phyloP scores from a whole-genome alignment of 108 stramenopile species.

The Fragilariopsis cylindrus region DNA sequence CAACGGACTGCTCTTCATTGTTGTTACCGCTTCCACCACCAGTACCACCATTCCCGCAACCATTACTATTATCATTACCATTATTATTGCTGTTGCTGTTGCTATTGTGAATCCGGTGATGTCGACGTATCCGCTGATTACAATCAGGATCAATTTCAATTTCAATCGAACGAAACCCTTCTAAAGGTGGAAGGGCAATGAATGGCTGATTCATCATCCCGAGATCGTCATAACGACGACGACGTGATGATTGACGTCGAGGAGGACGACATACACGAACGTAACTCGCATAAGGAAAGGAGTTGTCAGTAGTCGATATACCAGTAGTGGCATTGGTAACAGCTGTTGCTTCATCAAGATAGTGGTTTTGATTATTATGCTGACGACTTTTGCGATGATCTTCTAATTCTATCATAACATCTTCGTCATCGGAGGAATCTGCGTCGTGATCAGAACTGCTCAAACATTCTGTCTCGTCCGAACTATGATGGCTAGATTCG shows the following conservation, averaged over 20 bases:
- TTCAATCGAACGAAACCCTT: slow-evolving; percentile 36
- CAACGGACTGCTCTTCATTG: slow-evolving; percentile 5
- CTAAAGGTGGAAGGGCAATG: slow-evolving; percentile 38
- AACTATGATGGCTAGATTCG: slow-evolving; percentile 70
- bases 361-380: neutral
- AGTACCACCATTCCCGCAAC: neutral
- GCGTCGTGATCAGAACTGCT: slow-evolving; percentile 76
- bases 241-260: slow-evolving; percentile 20
- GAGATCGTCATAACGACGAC: slow-evolving; percentile 34
- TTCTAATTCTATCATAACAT: slow-evolving; percentile 23
- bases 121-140: neutral
- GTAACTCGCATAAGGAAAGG: slow-evolving; percentile 30
- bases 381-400: slow-evolving; percentile 1
- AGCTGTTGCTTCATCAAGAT: slow-evolving; percentile 21
- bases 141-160: slow-evolving; percentile 40
- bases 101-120: slow-evolving; percentile 8
- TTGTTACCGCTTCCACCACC: slow-evolving; percentile 2
- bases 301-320: too few species aligned
- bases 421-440: slow-evolving; percentile 72
- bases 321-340: slow-evolving; percentile 6
- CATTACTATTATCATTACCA: neutral
- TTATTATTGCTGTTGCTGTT: neutral
- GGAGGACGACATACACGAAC: slow-evolving; percentile 31
- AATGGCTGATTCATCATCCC: slow-evolving; percentile 30
- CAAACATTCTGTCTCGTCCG: slow-evolving; percentile 73